Conservation (phyloP, 306 rosid species). For the Cucurbita argyrosperma region DNA sequence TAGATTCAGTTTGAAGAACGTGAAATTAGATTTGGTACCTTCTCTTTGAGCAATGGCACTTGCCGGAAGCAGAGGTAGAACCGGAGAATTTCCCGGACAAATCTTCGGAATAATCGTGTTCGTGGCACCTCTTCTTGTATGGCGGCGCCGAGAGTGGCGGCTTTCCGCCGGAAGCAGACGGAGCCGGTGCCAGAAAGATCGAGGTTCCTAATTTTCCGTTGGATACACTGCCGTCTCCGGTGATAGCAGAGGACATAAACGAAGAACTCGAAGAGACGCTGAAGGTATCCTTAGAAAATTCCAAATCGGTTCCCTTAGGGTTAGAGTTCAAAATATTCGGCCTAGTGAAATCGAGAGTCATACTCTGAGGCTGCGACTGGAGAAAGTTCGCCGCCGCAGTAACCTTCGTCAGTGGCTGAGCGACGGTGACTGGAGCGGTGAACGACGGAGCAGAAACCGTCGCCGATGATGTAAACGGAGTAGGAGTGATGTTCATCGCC, state of each 20-base stretch:
- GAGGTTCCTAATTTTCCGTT: conserved; percentile 69
- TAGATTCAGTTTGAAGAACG: not conserved
- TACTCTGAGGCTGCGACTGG: conserved; percentile 34
- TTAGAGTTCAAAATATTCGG: conserved; percentile 31
- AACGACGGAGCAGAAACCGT: conserved; percentile 15
- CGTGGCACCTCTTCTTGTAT: conserved; percentile 56
- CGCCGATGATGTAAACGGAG: conserved; percentile 13
- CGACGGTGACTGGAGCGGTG: not conserved
- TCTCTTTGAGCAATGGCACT: conserved; percentile 79
- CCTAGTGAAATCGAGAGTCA: conserved; percentile 68
- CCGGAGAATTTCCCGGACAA: conserved; percentile 46
- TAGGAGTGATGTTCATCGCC: conserved; percentile 8
- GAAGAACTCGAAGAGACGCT: conserved; percentile 81
- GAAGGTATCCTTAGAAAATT: conserved; percentile 48
- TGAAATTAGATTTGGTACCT: conserved; percentile 34
- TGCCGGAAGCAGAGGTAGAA: conserved; percentile 32
- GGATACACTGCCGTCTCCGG: conserved; percentile 79
- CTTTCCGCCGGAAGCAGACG: conserved; percentile 40
- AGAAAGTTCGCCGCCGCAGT: conserved; percentile 16
- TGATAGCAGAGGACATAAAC: conserved; percentile 74
- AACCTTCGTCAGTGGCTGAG: conserved; percentile 9
- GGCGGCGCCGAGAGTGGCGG: conserved; percentile 40
- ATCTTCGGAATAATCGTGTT: conserved; percentile 45
- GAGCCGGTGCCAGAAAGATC: conserved; percentile 27
- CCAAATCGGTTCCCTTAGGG: conserved; percentile 31